These are phyloP conservation scores for Chenopodium suecicum DNA, from an alignment of 148 eudicot species.

Conservation along the genomic window DNA sequence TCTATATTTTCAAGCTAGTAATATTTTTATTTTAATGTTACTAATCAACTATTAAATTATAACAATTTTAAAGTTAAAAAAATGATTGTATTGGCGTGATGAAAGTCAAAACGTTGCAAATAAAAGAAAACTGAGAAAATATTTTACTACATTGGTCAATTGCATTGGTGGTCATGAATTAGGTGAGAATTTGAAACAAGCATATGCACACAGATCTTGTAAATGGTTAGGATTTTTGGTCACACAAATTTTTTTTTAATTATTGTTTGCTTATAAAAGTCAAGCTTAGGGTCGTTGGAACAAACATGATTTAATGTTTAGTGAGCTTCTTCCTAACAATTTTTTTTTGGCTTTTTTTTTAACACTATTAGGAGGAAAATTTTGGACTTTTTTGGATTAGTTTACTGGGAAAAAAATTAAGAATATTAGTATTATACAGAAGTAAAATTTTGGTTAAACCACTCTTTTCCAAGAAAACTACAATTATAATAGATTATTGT, in stretches of 20 bases:
- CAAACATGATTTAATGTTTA: conserved; percentile 11
- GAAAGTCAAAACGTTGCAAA: no score
- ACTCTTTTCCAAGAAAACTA: conserved; percentile 11
- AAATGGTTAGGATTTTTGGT: conserved; percentile 1
- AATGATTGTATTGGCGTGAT: no score
- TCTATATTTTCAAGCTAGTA: no score
- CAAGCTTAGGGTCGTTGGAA: conserved; percentile 23
- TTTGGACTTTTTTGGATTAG: conserved; percentile 21
- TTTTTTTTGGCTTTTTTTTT: neutral
- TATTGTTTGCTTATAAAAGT: neutral
- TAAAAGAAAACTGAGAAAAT: no score
- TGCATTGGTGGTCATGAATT: conserved; percentile 13
- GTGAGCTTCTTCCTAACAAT: conserved; percentile 10
- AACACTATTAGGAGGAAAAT: neutral
- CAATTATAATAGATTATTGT: neutral
- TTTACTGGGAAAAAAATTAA: neutral
- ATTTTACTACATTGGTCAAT: conserved; percentile 10
- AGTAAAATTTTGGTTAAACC: conserved; percentile 18
- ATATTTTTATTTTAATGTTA: no score
- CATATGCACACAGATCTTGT: neutral
- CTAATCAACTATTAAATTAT: no score
- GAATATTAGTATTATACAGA: no score
- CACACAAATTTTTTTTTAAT: no score
- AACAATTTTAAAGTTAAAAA: no score
- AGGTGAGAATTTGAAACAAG: conserved; percentile 31